Percentiles rank a stretch among this genome's conserved stretches.
Conservation (phyloP, 768 basidiomycete genomes). For the Naematelia encephala region DNA sequence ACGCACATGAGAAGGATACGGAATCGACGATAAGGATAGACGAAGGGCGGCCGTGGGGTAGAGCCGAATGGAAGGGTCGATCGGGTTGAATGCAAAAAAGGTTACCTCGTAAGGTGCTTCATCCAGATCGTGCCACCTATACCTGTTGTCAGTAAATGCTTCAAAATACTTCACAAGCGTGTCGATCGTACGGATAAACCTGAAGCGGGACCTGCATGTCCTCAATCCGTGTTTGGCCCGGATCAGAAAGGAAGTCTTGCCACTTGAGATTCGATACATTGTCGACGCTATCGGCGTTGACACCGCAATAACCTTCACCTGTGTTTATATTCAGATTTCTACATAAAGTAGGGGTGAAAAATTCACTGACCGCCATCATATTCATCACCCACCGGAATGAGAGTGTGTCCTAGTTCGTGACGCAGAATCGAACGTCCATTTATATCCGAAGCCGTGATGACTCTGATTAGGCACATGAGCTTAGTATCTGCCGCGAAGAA, state of each 20-base stretch:
- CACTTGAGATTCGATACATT: conserved; percentile 33
- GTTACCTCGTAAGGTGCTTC: conserved; percentile 13
- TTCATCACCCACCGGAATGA: conserved; percentile 49
- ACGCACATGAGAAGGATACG: conserved; percentile 27
- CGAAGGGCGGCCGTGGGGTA: conserved; percentile 41
- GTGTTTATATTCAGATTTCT: not conserved
- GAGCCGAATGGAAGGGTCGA: not conserved
- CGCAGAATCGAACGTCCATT: conserved; percentile 49
- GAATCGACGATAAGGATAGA: conserved; percentile 44
- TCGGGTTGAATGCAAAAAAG: conserved; percentile 25
- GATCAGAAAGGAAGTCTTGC: conserved; percentile 28
- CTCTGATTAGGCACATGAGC: conserved; percentile 18
- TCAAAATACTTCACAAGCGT: not conserved
- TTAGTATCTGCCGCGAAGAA: too few species aligned
- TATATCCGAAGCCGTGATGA: conserved; percentile 45
- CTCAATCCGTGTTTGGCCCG: conserved; percentile 31
- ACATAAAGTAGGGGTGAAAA: not conserved
- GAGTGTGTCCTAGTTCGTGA: conserved; percentile 46
- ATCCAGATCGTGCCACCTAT: conserved; percentile 41
- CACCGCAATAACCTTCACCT: conserved; percentile 44
- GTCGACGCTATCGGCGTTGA: conserved; percentile 28
- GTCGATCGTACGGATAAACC: conserved; percentile 40
- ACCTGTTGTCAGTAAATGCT: not conserved
- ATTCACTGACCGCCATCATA: conserved; percentile 44
- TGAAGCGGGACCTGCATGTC: conserved; percentile 42